Evolutionary conservation across 129 eudicot species (phyloP).

Genomic region (Chrysanthemum seticuspe): DNA sequence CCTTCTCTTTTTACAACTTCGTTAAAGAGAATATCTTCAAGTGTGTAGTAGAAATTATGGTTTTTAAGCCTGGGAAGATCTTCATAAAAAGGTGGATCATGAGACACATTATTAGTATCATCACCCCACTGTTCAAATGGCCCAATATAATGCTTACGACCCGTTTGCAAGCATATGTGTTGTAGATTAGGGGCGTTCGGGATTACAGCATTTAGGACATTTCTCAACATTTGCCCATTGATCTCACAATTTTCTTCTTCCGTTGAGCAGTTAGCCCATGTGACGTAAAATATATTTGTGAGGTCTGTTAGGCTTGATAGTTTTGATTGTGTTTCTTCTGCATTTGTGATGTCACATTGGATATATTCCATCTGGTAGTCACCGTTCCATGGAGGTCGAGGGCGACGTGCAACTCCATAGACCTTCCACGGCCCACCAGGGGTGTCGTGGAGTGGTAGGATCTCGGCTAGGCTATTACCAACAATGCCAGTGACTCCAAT

Average conservation of each 20-base stretch:
- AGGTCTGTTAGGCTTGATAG: conserved; percentile 46
- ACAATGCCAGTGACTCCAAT: conserved; percentile 61
- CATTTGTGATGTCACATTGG: conserved; percentile 47
- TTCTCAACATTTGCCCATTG: conserved; percentile 47
- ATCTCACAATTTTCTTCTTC: conserved; percentile 40
- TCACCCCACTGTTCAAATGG: conserved; percentile 16
- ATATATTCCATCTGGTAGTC: conserved; percentile 42
- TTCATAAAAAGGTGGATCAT: conserved; percentile 47
- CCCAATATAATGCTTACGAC: conserved; percentile 37
- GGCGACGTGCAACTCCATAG: conserved; percentile 66
- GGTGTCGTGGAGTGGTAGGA: conserved; percentile 46
- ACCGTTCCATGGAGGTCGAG: conserved; percentile 47
- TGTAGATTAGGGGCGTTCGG: conserved; percentile 49
- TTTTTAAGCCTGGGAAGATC: conserved; percentile 47
- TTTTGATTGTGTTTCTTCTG: conserved; percentile 38
- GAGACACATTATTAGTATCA: background rate
- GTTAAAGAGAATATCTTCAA: conserved; percentile 49
- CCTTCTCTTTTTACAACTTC: conserved; percentile 38
- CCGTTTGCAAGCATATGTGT: conserved; percentile 57
- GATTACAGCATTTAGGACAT: conserved; percentile 39
- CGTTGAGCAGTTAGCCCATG: conserved; percentile 40
- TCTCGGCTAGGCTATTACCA: conserved; percentile 60
- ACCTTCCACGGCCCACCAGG: conserved; percentile 80
- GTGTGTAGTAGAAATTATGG: conserved; percentile 49
- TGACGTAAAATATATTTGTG: conserved; percentile 55